These are phyloP conservation scores for Hypomyces perniciosus DNA, from an alignment of 2,329 filamentous ascomycete species.

Conservation along the genomic window DNA sequence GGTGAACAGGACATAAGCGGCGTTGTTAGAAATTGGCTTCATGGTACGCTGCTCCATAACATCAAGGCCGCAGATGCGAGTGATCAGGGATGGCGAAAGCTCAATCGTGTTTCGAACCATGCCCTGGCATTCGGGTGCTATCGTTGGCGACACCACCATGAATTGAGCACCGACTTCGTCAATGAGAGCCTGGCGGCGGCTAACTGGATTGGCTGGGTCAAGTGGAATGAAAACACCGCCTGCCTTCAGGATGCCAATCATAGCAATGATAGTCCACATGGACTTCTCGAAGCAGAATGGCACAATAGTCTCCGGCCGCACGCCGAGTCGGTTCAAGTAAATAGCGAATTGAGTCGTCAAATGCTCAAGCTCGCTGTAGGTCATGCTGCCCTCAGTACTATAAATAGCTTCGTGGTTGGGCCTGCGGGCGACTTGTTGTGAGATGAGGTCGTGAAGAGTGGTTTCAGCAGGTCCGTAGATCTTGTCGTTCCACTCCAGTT, in stretches of 20 bases:
- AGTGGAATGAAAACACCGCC: slow-evolving; percentile 23
- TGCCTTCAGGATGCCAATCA: slow-evolving; percentile 22
- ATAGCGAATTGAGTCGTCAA: slow-evolving; percentile 2
- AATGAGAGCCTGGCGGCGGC: slow-evolving; percentile 7
- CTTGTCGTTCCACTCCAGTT: slow-evolving; percentile 6
- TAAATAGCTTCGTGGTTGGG: slow-evolving; percentile 11
- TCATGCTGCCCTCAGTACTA: slow-evolving; percentile 3
- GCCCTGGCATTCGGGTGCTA: not conserved
- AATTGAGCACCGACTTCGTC: slow-evolving; percentile 10
- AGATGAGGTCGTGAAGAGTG: slow-evolving; percentile 6
- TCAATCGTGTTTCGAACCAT: slow-evolving; percentile 6
- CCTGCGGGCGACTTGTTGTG: not conserved
- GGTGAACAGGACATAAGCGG: slow-evolving; percentile 5
- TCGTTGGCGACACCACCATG: slow-evolving; percentile 10
- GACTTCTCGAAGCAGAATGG: slow-evolving; percentile 18
- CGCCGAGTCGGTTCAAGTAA: slow-evolving; percentile 14
- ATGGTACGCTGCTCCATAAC: no score
- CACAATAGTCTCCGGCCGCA: slow-evolving; percentile 20
- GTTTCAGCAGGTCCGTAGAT: not conserved
- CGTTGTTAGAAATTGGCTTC: not conserved
- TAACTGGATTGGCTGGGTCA: slow-evolving; percentile 16
- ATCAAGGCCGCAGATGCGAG: not conserved
- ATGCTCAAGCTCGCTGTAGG: slow-evolving; percentile 4
- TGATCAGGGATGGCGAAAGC: not conserved
- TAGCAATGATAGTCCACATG: slow-evolving; percentile 16